These are phyloP conservation scores for Heliamphora exappendiculata DNA, from an alignment of 148 eudicot genomes.

Conservation along the genomic window DNA sequence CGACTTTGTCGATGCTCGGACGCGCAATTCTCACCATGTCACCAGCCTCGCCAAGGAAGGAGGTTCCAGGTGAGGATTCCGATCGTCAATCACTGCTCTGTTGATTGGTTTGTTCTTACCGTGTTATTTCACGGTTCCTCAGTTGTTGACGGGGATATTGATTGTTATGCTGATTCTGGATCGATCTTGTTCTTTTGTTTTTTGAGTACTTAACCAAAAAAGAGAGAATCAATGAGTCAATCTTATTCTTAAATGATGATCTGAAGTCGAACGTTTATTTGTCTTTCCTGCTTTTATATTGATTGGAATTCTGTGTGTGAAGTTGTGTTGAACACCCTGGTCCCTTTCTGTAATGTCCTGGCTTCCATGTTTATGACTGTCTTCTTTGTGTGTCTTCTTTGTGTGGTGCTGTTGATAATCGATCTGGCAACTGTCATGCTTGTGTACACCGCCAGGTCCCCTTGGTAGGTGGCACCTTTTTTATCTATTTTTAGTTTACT, in stretches of 20 bases:
- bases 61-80: conserved; percentile 45
- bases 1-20: conserved; percentile 59
- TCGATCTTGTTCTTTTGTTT: not conserved
- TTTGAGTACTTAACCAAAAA: no score
- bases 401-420: not conserved
- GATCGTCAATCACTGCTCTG: not conserved
- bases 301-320: not conserved
- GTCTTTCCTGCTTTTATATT: not conserved
- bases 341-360: no score
- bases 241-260: not conserved
- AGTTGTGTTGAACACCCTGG: not conserved
- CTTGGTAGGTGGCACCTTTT: no score
- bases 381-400: not conserved
- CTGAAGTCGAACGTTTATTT: not conserved
- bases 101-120: not conserved
- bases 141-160: not conserved
- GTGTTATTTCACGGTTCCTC: not conserved
- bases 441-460: no score
- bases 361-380: no score
- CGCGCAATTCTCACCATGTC: conserved; percentile 48
- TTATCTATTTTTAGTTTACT: no score
- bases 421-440: not conserved
- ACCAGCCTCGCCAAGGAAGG: conserved; percentile 41
- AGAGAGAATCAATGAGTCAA: no score
- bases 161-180: not conserved